Base-by-base conservation (phyloP, 208 protist species). In the Angomonas ambiguus region DNA sequence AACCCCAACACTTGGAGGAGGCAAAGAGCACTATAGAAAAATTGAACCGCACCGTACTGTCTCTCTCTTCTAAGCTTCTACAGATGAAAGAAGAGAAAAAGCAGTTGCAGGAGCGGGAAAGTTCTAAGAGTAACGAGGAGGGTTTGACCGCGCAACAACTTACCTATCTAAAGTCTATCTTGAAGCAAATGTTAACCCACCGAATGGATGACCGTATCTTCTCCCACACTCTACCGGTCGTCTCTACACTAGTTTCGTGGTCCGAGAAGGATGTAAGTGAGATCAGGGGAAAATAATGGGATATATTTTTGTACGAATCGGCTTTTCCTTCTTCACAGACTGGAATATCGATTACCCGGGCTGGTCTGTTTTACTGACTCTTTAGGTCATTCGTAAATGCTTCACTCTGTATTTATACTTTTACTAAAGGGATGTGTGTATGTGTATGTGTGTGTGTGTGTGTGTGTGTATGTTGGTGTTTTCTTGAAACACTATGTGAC, bases 181-280 rank as follows among this genome's bases (percentile, higher is more conserved):
- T 97, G 32, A 72, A 93, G 28, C 82, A 84, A 48, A 60, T 93
- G 0, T 74, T 97, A 13, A 87, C 80, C 67, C 74, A 79, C n/a
- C 66, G 70, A 18, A 62, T 48, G 33, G 78, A 94, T 38, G 63
- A 69, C 0, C 55, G 34, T 33, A 76, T 94, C 4, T 71, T 76
- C 2, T 69, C 71, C 67, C 78, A 82, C 35, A 69, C 94, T 13
- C 74, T 96, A 2, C 91, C 91, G 16, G 86, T 96, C 16, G 63
- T 95, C 25, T 77, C 65, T 42, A 90, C 80, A 22, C 62, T 96
- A 18, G 66, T 96, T 8, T 53, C 45, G 18, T 53, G 45, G 45
- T 27, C 18, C 32, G 31, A 33, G 11, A 49, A 49, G 25, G 31
- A 63, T 24, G 31, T 49, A 8, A 45, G 49, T 49, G 38, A 41